These are phyloP conservation scores for Coniochaeta sp. DNA, from an alignment of 2,329 filamentous ascomycete species.

Conservation along the genomic window DNA sequence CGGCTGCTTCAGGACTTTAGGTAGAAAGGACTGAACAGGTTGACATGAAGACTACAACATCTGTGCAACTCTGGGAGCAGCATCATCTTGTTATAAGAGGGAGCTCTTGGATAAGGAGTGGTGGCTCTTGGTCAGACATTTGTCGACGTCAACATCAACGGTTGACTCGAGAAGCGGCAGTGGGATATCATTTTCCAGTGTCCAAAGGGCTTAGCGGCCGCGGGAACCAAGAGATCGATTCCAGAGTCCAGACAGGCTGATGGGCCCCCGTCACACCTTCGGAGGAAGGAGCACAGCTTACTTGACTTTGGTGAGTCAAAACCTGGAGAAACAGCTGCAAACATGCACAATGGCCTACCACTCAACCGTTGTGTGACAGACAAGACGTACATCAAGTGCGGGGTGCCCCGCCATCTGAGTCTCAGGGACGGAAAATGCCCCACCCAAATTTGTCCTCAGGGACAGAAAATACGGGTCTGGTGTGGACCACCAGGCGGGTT, in stretches of 20 bases:
- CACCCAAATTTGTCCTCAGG: not conserved
- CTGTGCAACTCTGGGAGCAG: not conserved
- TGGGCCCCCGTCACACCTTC: too few species aligned
- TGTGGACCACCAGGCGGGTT: not conserved
- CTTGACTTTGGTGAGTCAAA: too few species aligned
- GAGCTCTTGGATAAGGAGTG: not conserved
- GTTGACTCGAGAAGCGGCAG: not conserved
- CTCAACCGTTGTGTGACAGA: too few species aligned
- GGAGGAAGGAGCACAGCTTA: too few species aligned
- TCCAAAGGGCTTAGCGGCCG: not conserved
- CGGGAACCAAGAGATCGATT: not conserved
- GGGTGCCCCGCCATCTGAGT: not conserved
- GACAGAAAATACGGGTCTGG: too few species aligned
- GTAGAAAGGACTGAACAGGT: not conserved
- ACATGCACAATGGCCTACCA: too few species aligned
- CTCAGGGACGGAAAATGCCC: not conserved
- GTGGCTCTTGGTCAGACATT: not conserved
- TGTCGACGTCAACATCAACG: not conserved
- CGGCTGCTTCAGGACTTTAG: not conserved
- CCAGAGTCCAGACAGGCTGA: too few species aligned
- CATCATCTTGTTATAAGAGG: not conserved
- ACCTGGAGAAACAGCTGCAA: too few species aligned
- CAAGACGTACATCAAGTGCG: not conserved
- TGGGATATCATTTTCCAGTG: slow-evolving; percentile 1
- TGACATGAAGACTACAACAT: not conserved